These are phyloP conservation scores for Xerocomus brunneocitrinus DNA, from an alignment of 768 basidiomycete genomes.

Conservation along the genomic window DNA sequence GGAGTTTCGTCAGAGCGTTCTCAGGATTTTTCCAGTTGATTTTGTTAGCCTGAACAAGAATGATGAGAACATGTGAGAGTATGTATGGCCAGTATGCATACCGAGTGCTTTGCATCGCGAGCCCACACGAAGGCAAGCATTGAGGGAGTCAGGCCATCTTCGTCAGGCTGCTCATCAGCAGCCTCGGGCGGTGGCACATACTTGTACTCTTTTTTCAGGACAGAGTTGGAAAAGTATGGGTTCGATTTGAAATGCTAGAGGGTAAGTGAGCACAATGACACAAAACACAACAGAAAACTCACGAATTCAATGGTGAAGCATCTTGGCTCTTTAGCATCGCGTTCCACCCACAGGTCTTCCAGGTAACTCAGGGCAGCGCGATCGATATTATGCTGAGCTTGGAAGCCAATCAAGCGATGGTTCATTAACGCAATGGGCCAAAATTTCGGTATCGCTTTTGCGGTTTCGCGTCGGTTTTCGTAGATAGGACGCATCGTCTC, in stretches of 20 bases:
- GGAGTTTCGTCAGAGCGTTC: slow-evolving; percentile 72
- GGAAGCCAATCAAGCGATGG: slow-evolving; percentile 55
- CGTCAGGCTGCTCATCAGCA: slow-evolving; percentile 56
- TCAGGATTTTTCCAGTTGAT: slow-evolving; percentile 80
- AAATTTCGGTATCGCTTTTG: slow-evolving; percentile 69
- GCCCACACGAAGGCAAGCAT: slow-evolving; percentile 83
- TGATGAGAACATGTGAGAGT: background rate
- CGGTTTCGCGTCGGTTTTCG: slow-evolving; percentile 62
- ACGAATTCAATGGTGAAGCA: slow-evolving; percentile 89
- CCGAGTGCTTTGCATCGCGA: slow-evolving; percentile 63
- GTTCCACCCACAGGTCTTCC: slow-evolving; percentile 79
- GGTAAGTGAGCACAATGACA: slow-evolving; percentile 1
- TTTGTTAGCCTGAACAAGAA: slow-evolving; percentile 46
- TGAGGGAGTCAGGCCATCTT: slow-evolving; percentile 68
- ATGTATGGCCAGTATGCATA: slow-evolving; percentile 30
- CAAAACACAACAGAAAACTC: slow-evolving; percentile 33
- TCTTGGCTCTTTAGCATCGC: slow-evolving; percentile 69
- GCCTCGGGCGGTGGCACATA: slow-evolving; percentile 53
- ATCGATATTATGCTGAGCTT: slow-evolving; percentile 71
- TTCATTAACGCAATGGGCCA: slow-evolving; percentile 87
- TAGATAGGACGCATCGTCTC: slow-evolving; percentile 56
- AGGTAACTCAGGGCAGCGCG: slow-evolving; percentile 78
- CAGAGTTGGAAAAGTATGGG: slow-evolving; percentile 71
- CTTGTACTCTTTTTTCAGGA: slow-evolving; percentile 81
- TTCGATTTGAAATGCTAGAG: slow-evolving; percentile 79